Base-by-base conservation (phyloP, 2,329 filamentous ascomycete genomes). In the Xylaria multiplex region DNA sequence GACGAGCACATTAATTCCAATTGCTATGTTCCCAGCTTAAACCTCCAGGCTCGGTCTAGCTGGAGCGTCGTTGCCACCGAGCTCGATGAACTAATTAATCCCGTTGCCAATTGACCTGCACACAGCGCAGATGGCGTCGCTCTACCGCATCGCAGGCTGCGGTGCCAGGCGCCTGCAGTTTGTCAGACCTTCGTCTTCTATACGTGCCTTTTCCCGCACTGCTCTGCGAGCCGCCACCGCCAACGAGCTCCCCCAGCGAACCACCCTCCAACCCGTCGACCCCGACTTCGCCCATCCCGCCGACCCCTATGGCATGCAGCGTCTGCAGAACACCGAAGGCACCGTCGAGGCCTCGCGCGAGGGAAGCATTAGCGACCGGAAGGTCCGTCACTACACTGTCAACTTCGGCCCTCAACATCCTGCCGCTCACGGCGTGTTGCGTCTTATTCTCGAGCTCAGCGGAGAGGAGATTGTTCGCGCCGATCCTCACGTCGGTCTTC, bases 321-420 rank as follows among this genome's bases (percentile, higher is more conserved):
- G 79, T 73, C 74, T 80, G 60, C 82, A 84, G 70, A 73, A 77
- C 59, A 75, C 80, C 53, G 78, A 80, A 63, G 79, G 80, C 68
- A 73, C 75, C 69, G 78, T 81, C 70, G 81, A 85, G 73, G 81
- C 83, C 75, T 77, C 79, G 70, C 78, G 78, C 72, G 83, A 86
- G 71, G 82, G 81, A 73, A 82, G 80, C 64, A 79, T 87, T 69
- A 80, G 78, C 69, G 79, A 82, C 81, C 91, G 95, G 81, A 98
- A 97, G 87, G 91, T 99, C 79, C 90, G 96, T 73, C 96, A 99
- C 83, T 99, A 99, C 84, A 99, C 96, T 6, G 95, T 99, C 85
- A 99, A 99, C 86, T 99, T 99, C 77, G 96, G 96, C 63, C 96
- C 96, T 71, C 96, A 99, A 86, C 96, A 99, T 85, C 96, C 96